A percentile compares a stretch with the other conserved stretches of the same genome.
Conservation (phyloP, 2,329 filamentous ascomycete genomes). For the Arthroderma sp. region DNA sequence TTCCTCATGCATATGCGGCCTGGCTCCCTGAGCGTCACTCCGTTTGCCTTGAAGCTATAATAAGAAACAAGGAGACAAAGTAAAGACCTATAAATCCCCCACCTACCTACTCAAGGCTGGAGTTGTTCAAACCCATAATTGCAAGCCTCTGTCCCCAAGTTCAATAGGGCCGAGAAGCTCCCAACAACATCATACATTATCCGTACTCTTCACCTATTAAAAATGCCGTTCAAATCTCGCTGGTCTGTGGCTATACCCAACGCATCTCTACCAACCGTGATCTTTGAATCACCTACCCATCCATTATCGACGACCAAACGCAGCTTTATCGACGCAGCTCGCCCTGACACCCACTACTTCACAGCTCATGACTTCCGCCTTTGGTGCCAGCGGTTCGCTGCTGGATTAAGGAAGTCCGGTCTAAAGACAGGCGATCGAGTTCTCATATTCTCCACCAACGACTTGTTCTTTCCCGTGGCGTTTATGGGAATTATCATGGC, state of each 20-base stretch:
- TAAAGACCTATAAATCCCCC: neutral
- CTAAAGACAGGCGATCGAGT: slow-evolving; percentile 58
- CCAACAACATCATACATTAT: neutral
- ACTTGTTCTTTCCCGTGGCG: slow-evolving; percentile 57
- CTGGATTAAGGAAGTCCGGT: slow-evolving; percentile 53
- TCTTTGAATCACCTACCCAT: slow-evolving; percentile 41
- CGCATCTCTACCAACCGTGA: slow-evolving; percentile 35
- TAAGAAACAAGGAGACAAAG: neutral
- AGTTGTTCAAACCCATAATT: neutral
- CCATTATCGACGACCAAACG: slow-evolving; percentile 35
- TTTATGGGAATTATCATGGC: slow-evolving; percentile 66
- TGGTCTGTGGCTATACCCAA: slow-evolving; percentile 38
- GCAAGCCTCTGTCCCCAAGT: neutral
- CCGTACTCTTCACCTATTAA: neutral
- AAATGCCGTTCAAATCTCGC: slow-evolving; percentile 43
- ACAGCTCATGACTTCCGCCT: slow-evolving; percentile 53
- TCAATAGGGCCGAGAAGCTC: neutral
- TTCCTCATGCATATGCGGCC: neutral
- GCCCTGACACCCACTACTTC: slow-evolving; percentile 55
- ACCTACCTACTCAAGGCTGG: neutral
- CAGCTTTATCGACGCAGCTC: slow-evolving; percentile 51
- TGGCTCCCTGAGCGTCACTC: neutral
- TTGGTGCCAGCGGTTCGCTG: slow-evolving; percentile 60
- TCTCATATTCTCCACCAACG: slow-evolving; percentile 61
- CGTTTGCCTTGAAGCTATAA: neutral